Base-by-base conservation (phyloP, 768 basidiomycete species). In the Trichaptum fuscoviolaceum region DNA sequence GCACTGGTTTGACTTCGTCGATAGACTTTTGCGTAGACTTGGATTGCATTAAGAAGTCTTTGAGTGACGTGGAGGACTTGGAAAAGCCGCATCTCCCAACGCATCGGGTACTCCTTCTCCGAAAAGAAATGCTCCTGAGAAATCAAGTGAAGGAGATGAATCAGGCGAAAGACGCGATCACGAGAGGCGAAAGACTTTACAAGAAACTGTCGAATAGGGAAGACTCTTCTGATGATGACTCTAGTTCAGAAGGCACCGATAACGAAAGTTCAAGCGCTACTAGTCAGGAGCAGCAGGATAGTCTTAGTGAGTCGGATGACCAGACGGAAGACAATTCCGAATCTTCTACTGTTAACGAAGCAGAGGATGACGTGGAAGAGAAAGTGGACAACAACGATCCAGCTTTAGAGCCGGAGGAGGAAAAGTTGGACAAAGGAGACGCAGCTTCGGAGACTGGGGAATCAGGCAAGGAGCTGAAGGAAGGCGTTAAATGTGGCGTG, bases 401-500 rank as follows among this genome's bases (percentile, higher is more conserved):
- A 52, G 42, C 42, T 52, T 20, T 12, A 52, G 42, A 12, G 20
- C 2, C 42, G 12, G 42, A 12, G 3, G 42, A 52, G 15, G 42
- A 20, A 52, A 52, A 52, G 42, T 3, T 15, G 15, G 42, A 52
- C 15, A 12, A 52, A 3, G 12, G 15, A 52, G 20, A 12, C 3
- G 15, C 42, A 20, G 42, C 42, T 52, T 52, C 42, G 42, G 10
- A 52, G 42, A 52, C 3, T 52, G 42, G 10, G 20, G 15, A 52
- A 20, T 52, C 10, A 12, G 42, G 30, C 30, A 30, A 30, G 4
- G 30, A 52, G 12, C 42, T 15, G 12, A 12, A 52, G 42, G 15
- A 42, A 30, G 36, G n/a, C 57, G 68, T 71, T 10, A 26, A 60
- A 8, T 77, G 76, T 60, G 64, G 67, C 15, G 66, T 66, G 0